Conservation (phyloP, 2,329 filamentous ascomycete species). For the Fusarium nurragi region DNA sequence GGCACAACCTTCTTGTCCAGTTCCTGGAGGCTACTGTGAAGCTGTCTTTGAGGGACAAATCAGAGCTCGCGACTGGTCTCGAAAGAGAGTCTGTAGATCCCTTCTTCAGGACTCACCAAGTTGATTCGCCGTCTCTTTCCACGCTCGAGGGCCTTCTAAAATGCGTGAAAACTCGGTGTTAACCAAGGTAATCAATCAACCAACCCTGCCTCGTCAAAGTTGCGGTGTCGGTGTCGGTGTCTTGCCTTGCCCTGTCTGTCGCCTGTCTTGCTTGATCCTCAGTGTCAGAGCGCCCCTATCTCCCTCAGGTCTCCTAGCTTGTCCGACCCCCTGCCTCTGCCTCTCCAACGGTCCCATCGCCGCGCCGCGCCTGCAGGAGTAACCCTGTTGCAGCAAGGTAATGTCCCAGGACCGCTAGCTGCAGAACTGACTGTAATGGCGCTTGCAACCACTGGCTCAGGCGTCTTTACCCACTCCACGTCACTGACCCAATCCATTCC, state of each 20-base stretch:
- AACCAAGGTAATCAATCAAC: background rate
- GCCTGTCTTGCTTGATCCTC: background rate
- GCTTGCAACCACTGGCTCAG: constrained; percentile 44
- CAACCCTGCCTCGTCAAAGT: constrained; percentile 18
- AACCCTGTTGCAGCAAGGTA: constrained; percentile 46
- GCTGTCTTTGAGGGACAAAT: constrained; percentile 30
- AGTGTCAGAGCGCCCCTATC: constrained; percentile 32
- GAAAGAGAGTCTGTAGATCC: background rate
- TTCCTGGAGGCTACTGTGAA: constrained; percentile 4
- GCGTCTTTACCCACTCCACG: constrained; percentile 30
- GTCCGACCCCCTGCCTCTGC: constrained; percentile 2
- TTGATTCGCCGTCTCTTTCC: constrained; percentile 1
- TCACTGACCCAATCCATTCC: constrained; percentile 31
- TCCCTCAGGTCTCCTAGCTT: constrained; percentile 30
- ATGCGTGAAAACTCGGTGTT: background rate
- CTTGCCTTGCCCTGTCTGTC: constrained; percentile 19
- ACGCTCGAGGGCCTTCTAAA: background rate
- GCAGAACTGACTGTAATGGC: constrained; percentile 42
- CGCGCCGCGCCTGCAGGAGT: constrained; percentile 43
- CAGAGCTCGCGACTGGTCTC: constrained; percentile 9
- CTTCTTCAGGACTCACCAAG: constrained; percentile 7
- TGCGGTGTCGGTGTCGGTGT: constrained; percentile 36
- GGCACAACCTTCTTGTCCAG: constrained; percentile 22
- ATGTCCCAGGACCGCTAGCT: constrained; percentile 46
- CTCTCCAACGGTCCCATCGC: constrained; percentile 31